Evolutionary conservation across 495 filamentous ascomycete genomes (phyloP).

Genomic region (Penicillium psychrofluorescens): DNA sequence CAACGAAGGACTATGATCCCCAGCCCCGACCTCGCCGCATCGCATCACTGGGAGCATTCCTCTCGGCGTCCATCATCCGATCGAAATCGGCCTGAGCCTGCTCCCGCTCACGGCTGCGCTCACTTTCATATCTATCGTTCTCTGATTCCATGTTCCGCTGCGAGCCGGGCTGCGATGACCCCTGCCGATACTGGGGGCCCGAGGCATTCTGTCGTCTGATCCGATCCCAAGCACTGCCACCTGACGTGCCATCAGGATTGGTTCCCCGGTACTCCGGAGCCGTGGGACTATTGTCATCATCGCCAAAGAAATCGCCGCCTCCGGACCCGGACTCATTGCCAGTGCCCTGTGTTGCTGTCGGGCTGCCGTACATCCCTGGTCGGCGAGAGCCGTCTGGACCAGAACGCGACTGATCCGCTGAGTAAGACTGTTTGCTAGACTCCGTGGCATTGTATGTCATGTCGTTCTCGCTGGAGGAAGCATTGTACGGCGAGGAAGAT

Average conservation of each 20-base stretch:
- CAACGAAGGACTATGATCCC: constrained; percentile 8
- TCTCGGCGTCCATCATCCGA: constrained; percentile 33
- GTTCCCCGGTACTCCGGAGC: constrained; percentile 25
- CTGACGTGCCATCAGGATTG: constrained; percentile 6
- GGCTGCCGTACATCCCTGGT: neutral
- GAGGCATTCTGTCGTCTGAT: constrained; percentile 23
- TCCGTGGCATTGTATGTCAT: neutral
- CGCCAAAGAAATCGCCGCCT: constrained; percentile 22
- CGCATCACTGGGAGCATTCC: constrained; percentile 17
- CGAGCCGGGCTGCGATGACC: constrained; percentile 1
- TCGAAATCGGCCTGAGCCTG: constrained; percentile 35
- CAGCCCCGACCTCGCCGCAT: constrained; percentile 12
- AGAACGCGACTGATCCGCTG: neutral
- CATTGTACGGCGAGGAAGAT: no score
- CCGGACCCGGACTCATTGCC: constrained; percentile 1
- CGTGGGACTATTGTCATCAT: constrained; percentile 34
- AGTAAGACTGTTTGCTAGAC: neutral
- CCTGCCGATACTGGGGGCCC: constrained; percentile 3
- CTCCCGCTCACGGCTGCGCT: constrained; percentile 20
- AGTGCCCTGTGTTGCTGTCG: neutral
- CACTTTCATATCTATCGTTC: constrained; percentile 3
- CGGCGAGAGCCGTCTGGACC: neutral
- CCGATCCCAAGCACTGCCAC: constrained; percentile 36
- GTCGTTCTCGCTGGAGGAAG: neutral
- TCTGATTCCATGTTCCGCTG: neutral